Conservation (phyloP, 306 rosid species). For the Calophaca sinica region DNA sequence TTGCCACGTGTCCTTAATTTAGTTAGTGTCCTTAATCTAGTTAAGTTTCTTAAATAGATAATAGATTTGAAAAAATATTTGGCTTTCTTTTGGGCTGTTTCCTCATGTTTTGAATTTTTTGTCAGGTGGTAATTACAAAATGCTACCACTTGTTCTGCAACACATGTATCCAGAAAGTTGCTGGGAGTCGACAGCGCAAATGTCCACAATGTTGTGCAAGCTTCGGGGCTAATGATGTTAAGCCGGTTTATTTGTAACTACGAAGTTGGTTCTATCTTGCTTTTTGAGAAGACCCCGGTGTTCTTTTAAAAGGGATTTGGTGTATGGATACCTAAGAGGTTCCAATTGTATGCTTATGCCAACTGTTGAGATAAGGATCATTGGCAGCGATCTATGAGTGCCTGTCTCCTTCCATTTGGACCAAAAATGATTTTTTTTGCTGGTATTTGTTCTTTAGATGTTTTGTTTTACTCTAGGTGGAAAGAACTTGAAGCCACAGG, state of each 20-base stretch:
- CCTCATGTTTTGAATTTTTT: conserved; percentile 20
- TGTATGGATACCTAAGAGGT: conserved; percentile 44
- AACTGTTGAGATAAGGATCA: conserved; percentile 54
- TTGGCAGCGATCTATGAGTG: conserved; percentile 48
- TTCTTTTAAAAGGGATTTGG: conserved; percentile 48
- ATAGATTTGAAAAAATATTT: neutral
- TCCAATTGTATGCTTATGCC: conserved; percentile 54
- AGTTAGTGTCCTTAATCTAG: too few relatives aligned
- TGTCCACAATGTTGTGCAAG: conserved; percentile 83
- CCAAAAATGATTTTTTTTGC: conserved; percentile 52
- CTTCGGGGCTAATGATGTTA: conserved; percentile 96
- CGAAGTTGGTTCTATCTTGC: conserved; percentile 46
- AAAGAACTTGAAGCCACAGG: conserved; percentile 47
- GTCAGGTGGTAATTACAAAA: conserved; percentile 96
- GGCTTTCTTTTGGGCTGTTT: neutral
- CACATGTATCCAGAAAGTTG: conserved; percentile 76
- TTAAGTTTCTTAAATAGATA: too few relatives aligned
- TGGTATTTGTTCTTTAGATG: conserved; percentile 47
- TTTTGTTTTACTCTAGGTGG: conserved; percentile 23
- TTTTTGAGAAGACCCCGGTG: conserved; percentile 39
- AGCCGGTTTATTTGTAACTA: conserved; percentile 80
- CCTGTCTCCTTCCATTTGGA: conserved; percentile 44
- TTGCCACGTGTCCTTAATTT: too few relatives aligned
- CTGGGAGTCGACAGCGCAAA: conserved; percentile 86
- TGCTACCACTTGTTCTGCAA: conserved; percentile 98